These are phyloP conservation scores for Boletus fagicola DNA, from an alignment of 768 basidiomycete species.

Conservation along the genomic window DNA sequence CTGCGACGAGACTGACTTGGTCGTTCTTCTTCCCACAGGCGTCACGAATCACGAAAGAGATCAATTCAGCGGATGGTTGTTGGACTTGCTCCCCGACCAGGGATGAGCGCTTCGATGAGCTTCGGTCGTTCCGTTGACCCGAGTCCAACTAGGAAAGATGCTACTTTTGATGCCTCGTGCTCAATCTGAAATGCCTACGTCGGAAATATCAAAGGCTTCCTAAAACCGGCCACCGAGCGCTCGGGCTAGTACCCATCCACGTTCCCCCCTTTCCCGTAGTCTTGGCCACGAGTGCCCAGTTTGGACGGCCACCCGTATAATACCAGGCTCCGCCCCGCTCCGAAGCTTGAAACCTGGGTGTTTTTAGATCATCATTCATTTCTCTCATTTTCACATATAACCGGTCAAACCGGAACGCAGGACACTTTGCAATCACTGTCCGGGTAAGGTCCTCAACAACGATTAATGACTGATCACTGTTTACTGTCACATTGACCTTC, in stretches of 20 bases:
- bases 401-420: neutral
- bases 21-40: neutral
- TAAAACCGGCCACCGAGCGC: constrained; percentile 5
- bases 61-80: constrained; percentile 58
- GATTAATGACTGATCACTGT: too few species aligned
- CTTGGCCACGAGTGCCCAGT: constrained; percentile 1
- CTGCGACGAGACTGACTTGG: neutral
- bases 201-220: constrained; percentile 6
- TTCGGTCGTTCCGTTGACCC: constrained; percentile 48
- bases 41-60: constrained; percentile 41
- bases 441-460: neutral
- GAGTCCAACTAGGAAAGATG: constrained; percentile 49
- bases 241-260: neutral
- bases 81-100: constrained; percentile 38
- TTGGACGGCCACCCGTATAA: neutral
- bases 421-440: neutral
- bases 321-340: constrained; percentile 46
- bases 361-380: neutral
- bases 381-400: neutral
- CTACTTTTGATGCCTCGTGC: constrained; percentile 58
- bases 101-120: too few species aligned
- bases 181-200: constrained; percentile 45
- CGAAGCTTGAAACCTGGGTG: constrained; percentile 12
- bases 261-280: constrained; percentile 3
- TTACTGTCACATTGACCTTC: neutral